Conservation (phyloP, 345 rosid species). For the Eucalyptus camaldulensis region DNA sequence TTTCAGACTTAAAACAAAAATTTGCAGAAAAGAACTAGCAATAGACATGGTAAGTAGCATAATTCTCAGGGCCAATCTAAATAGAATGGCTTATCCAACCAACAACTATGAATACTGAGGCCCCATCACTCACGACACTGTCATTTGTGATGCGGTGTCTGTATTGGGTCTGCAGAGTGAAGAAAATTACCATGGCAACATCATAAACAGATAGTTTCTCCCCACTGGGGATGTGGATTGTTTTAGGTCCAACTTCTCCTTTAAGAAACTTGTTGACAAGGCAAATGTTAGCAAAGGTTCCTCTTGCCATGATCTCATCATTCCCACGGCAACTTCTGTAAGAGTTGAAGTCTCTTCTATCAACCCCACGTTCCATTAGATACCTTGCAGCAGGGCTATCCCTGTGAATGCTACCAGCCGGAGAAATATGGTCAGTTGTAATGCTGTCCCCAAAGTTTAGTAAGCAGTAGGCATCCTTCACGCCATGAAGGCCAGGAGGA, state of each 20-base stretch:
- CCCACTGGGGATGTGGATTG: slow-evolving; percentile 48
- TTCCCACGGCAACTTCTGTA: slow-evolving; percentile 88
- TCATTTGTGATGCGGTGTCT: not conserved
- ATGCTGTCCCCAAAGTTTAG: slow-evolving; percentile 85
- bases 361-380: slow-evolving; percentile 76
- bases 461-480: slow-evolving; percentile 80
- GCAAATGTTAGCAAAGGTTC: slow-evolving; percentile 78
- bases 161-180: not conserved
- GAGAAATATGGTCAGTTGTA: slow-evolving; percentile 89
- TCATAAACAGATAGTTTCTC: slow-evolving; percentile 77
- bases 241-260: too few relatives aligned
- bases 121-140: not conserved
- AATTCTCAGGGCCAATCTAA: not conserved
- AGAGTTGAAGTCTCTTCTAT: slow-evolving; percentile 73
- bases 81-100: not conserved
- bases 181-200: slow-evolving; percentile 60
- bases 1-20: not conserved
- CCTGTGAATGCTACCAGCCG: slow-evolving; percentile 88
- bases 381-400: slow-evolving; percentile 84
- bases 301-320: slow-evolving; percentile 81
- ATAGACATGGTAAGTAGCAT: not conserved
- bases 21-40: not conserved
- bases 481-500: slow-evolving; percentile 71
- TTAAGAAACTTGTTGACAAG: slow-evolving; percentile 42
- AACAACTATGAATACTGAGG: not conserved